These are phyloP conservation scores for Cytospora chrysosperma DNA, from an alignment of 2,329 filamentous ascomycete genomes.

Conservation along the genomic window DNA sequence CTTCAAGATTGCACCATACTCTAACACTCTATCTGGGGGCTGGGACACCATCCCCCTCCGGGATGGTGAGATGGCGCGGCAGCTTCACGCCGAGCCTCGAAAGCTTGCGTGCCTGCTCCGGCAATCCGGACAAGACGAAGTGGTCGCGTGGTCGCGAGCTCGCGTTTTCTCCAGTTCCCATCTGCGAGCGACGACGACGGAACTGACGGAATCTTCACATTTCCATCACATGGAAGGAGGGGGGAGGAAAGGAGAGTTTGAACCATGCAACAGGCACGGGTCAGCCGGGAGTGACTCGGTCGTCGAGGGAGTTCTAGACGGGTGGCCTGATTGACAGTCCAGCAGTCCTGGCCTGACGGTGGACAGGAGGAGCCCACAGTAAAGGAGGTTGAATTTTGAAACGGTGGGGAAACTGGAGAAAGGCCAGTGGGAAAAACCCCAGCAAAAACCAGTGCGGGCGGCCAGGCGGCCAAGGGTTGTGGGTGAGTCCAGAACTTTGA, in stretches of 20 bases:
- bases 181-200: conserved; percentile 11
- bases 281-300: conserved; percentile 7
- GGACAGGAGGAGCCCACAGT: conserved; percentile 8
- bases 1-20: not conserved
- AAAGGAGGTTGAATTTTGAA: conserved; percentile 3
- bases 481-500: conserved; percentile 17
- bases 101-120: conserved; percentile 6
- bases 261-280: not conserved
- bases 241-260: not conserved
- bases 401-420: conserved; percentile 24
- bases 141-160: conserved; percentile 5
- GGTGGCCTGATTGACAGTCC: conserved; percentile 20
- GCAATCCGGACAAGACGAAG: not conserved
- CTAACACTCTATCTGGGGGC: conserved; percentile 17
- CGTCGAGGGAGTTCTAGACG: conserved; percentile 6
- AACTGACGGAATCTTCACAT: conserved; percentile 3
- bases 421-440: too few species aligned
- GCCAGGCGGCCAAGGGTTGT: not conserved
- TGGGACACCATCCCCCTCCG: not conserved
- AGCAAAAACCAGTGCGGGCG: conserved; percentile 1
- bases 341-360: not conserved
- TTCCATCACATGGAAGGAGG: not conserved
- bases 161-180: not conserved
- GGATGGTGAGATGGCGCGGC: not conserved
- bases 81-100: conserved; percentile 7